Conservation (phyloP, 345 rosid genomes). For the Aquilaria yunnanensis region DNA sequence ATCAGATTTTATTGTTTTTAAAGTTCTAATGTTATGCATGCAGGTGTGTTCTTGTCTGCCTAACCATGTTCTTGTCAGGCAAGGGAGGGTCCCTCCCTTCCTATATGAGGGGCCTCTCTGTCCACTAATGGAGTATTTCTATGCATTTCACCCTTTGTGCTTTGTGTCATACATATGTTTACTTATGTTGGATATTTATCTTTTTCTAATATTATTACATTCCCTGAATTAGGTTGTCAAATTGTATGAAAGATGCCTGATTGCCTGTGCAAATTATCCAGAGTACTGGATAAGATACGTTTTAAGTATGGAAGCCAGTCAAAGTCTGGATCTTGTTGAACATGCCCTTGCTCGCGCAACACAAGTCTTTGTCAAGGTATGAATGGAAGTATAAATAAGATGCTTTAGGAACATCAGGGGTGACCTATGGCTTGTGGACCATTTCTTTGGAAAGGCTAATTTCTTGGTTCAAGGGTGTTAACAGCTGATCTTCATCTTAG, state of each 20-base stretch:
- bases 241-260: slow-evolving; percentile 88
- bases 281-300: slow-evolving; percentile 91
- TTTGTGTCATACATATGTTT: slow-evolving; percentile 37
- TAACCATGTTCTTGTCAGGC: slow-evolving; percentile 92
- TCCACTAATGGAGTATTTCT: slow-evolving; percentile 77
- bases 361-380: slow-evolving; percentile 96
- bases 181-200: slow-evolving; percentile 3
- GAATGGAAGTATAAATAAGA: background rate
- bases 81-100: slow-evolving; percentile 91
- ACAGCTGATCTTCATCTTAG: too few relatives aligned
- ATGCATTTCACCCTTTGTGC: slow-evolving; percentile 64
- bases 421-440: too few relatives aligned
- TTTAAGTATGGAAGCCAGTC: slow-evolving; percentile 71
- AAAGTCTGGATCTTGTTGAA: slow-evolving; percentile 79
- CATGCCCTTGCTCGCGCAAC: slow-evolving; percentile 93
- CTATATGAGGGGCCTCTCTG: slow-evolving; percentile 85
- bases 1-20: slow-evolving; percentile 39
- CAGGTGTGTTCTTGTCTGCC: slow-evolving; percentile 94
- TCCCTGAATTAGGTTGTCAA: slow-evolving; percentile 64
- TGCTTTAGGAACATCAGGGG: too few relatives aligned
- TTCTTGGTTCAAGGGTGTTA: too few relatives aligned
- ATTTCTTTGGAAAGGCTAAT: too few relatives aligned
- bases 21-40: slow-evolving; percentile 92
- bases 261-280: slow-evolving; percentile 95
- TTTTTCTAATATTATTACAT: slow-evolving; percentile 16